Evolutionary conservation across 805 yeast species (phyloP).

Genomic region (Deakozyma indianensis): DNA sequence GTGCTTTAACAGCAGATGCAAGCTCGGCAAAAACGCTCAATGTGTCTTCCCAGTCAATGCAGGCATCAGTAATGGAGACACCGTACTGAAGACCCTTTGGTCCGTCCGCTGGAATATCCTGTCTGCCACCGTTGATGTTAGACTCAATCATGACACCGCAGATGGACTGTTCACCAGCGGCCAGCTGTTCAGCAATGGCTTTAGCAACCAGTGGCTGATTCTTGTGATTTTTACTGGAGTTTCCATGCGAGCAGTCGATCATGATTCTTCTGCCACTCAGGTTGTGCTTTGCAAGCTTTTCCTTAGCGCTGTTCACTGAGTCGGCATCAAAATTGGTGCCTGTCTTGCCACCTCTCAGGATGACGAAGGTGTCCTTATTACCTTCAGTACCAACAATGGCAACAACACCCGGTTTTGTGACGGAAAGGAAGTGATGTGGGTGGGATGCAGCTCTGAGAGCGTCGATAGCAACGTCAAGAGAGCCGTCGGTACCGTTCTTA

Average conservation of each 20-base stretch:
- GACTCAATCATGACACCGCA: constrained; percentile 97
- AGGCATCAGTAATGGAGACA: constrained; percentile 93
- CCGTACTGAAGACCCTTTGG: constrained; percentile 73
- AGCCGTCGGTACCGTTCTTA: constrained; percentile 97
- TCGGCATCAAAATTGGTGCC: constrained; percentile 83
- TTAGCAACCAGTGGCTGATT: constrained; percentile 87
- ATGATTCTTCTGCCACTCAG: constrained; percentile 47
- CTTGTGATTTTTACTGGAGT: constrained; percentile 77
- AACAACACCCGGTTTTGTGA: constrained; percentile 90
- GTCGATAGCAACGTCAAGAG: constrained; percentile 85
- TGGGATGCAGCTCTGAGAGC: constrained; percentile 86
- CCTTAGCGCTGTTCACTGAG: constrained; percentile 54
- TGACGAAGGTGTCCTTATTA: constrained; percentile 77
- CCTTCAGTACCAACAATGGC: constrained; percentile 96
- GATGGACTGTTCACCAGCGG: constrained; percentile 56
- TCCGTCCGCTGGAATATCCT: constrained; percentile 66
- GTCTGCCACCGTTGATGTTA: constrained; percentile 84
- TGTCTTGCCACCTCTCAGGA: constrained; percentile 87
- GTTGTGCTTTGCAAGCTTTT: constrained; percentile 32
- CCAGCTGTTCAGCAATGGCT: constrained; percentile 62
- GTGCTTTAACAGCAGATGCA: constrained; percentile 64
- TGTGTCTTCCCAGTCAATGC: constrained; percentile 84
- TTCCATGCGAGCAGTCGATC: constrained; percentile 97
- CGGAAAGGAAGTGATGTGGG: constrained; percentile 88
- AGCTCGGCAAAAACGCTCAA: constrained; percentile 53